Evolutionary conservation across 768 basidiomycete species (phyloP).

Genomic region (Suillus decipiens): DNA sequence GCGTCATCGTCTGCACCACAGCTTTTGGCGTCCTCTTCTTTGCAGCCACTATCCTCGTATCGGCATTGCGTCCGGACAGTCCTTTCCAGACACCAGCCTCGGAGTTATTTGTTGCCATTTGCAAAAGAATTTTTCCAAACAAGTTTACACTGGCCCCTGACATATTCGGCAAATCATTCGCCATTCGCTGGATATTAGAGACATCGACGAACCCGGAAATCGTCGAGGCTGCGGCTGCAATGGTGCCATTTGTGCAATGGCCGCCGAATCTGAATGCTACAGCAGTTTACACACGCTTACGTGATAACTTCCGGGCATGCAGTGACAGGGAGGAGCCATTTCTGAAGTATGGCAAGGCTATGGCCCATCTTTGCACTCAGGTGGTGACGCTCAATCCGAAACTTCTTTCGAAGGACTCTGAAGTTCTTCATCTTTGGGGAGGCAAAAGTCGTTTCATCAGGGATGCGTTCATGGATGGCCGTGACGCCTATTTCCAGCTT

Average conservation of each 20-base stretch:
- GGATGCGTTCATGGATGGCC: background rate
- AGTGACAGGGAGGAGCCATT: background rate
- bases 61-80: background rate
- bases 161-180: background rate
- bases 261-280: background rate
- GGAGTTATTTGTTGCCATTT: background rate
- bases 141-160: too few species aligned
- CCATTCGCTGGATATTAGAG: conserved; percentile 21
- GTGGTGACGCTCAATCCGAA: background rate
- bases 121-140: background rate
- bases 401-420: too few species aligned
- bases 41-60: background rate
- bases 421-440: too few species aligned
- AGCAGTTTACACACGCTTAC: background rate
- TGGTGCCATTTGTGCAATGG: background rate
- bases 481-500: background rate
- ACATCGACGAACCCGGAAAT: conserved; percentile 14
- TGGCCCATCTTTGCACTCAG: background rate
- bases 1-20: background rate
- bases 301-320: background rate
- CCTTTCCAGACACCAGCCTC: background rate
- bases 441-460: background rate
- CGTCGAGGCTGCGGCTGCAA: background rate
- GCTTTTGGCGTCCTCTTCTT: background rate
- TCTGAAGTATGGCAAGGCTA: background rate